Conservation (phyloP, 306 rosid species). For the Acacia crassicarpa region DNA sequence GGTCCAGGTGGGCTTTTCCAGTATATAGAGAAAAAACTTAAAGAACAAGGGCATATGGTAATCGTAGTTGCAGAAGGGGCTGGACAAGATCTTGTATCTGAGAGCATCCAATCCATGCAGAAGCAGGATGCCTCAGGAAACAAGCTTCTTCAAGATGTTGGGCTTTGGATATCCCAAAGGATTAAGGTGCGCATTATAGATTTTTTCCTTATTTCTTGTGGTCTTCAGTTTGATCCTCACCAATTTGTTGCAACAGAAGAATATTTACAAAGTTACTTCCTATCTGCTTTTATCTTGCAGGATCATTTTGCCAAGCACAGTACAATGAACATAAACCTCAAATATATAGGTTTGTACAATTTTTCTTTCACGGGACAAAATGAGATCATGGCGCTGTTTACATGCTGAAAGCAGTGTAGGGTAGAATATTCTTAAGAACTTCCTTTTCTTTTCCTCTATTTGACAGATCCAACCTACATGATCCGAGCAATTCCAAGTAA, state of each 20-base stretch:
- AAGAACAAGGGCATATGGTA: constrained; percentile 93
- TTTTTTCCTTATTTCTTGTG: constrained; percentile 9
- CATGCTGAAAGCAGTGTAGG: constrained; percentile 12
- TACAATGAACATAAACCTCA: constrained; percentile 68
- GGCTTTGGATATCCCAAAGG: constrained; percentile 87
- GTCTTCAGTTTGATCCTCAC: background rate
- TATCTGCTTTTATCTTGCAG: constrained; percentile 45
- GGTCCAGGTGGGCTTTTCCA: constrained; percentile 94
- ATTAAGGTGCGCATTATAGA: constrained; percentile 59
- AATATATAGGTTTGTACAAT: constrained; percentile 74
- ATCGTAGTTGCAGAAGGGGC: constrained; percentile 98
- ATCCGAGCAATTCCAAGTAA: constrained; percentile 96
- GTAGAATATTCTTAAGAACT: constrained; percentile 18
- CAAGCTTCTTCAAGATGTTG: constrained; percentile 93
- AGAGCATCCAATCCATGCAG: constrained; percentile 47
- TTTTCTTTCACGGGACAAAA: background rate
- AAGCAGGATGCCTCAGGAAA: constrained; percentile 93
- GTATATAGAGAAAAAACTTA: constrained; percentile 66
- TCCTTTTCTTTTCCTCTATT: background rate
- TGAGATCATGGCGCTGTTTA: background rate
- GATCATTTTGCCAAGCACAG: constrained; percentile 56
- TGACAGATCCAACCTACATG: constrained; percentile 94
- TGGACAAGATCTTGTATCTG: constrained; percentile 81
- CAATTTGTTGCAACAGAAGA: background rate
- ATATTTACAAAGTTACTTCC: background rate